Conservation (phyloP, 2,329 filamentous ascomycete genomes). For the Talaromyces sp. region DNA sequence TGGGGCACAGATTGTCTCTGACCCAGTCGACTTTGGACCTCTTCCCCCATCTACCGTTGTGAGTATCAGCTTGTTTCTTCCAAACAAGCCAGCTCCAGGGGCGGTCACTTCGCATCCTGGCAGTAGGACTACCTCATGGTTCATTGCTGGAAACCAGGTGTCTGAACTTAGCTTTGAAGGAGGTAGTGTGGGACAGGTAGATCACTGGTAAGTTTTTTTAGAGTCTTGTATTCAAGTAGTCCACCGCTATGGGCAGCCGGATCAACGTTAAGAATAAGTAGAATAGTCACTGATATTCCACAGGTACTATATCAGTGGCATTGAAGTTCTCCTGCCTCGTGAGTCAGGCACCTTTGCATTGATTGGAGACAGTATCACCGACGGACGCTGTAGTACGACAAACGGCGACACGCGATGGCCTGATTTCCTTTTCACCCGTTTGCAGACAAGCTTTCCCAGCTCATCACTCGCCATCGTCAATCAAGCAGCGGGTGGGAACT, state of each 20-base stretch:
- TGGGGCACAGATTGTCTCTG: conserved; percentile 56
- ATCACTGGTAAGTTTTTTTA: conserved; percentile 38
- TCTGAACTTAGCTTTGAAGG: conserved; percentile 44
- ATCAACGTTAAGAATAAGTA: background rate
- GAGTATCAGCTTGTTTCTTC: conserved; percentile 55
- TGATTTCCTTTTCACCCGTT: conserved; percentile 49
- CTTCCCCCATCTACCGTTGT: conserved; percentile 47
- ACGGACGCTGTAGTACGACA: conserved; percentile 56
- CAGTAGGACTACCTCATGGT: conserved; percentile 58
- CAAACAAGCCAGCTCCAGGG: conserved; percentile 51
- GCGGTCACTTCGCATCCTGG: conserved; percentile 61
- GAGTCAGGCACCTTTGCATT: conserved; percentile 47
- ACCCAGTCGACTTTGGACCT: conserved; percentile 54
- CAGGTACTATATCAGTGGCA: conserved; percentile 56
- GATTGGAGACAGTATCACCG: conserved; percentile 62
- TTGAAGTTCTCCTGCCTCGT: conserved; percentile 51
- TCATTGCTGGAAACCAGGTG: conserved; percentile 55
- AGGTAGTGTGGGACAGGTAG: conserved; percentile 30
- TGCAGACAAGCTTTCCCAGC: conserved; percentile 46
- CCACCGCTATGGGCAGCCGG: background rate
- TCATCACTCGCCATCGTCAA: conserved; percentile 55
- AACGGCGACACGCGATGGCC: conserved; percentile 54
- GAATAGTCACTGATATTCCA: conserved; percentile 3
- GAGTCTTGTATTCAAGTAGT: background rate
- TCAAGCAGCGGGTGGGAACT: conserved; percentile 65